These are phyloP conservation scores for Ilex aquifolium DNA, from an alignment of 257 asterid genomes.

Conservation along the genomic window DNA sequence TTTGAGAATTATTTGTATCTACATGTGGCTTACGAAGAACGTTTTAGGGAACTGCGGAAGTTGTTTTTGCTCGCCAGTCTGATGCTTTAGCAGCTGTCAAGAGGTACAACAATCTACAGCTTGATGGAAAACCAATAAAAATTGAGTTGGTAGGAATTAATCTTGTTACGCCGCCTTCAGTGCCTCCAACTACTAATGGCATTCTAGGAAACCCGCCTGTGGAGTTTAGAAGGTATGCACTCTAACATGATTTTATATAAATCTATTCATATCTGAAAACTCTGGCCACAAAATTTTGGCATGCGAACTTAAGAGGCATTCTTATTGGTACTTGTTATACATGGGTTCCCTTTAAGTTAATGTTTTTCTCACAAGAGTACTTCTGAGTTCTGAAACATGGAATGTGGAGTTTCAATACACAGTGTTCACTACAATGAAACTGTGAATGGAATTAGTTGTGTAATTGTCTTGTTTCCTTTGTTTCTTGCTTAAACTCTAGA, in stretches of 20 bases:
- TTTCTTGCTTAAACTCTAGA: no score
- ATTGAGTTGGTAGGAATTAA: constrained; percentile 53
- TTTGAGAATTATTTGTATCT: not conserved
- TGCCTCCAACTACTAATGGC: constrained; percentile 24
- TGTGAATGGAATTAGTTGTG: no score
- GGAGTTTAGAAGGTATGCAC: constrained; percentile 40
- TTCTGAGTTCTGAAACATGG: not conserved
- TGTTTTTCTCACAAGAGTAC: not conserved
- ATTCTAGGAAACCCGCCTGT: constrained; percentile 26
- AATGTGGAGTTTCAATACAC: not conserved
- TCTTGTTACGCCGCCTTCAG: constrained; percentile 16
- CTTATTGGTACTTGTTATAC: not conserved
- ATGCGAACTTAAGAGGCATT: not conserved
- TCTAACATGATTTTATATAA: constrained; percentile 6
- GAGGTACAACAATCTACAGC: constrained; percentile 48
- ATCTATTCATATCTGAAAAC: not conserved
- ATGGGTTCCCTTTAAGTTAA: no score
- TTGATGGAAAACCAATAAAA: constrained; percentile 72
- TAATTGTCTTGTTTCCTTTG: no score
- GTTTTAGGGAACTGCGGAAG: constrained; percentile 34
- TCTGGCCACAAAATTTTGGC: not conserved
- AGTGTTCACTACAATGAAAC: no score
- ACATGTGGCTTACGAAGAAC: not conserved
- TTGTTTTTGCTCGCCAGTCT: constrained; percentile 51
- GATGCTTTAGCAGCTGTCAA: constrained; percentile 74